Percentiles rank a stretch among this genome's conserved stretches.
phyloP scores from a whole-genome alignment of 2,329 filamentous ascomycete genomes.

The Paraphaeosphaeria minitans region DNA sequence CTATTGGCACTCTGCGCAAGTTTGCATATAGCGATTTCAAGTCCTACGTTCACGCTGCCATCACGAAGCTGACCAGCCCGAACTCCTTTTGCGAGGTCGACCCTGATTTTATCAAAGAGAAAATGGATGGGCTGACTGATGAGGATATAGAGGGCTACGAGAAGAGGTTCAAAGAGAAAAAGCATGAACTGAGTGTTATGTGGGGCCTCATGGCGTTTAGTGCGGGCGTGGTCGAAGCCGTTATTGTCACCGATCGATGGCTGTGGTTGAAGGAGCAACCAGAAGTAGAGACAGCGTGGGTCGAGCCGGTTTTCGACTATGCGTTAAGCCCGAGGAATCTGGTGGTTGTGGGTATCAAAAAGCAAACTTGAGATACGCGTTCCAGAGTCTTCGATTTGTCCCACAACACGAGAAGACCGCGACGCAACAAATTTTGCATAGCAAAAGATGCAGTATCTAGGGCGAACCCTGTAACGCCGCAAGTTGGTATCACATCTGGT shows the following conservation, averaged over 20 bases:
- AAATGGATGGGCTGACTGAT: slow-evolving; percentile 72
- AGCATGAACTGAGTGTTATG: slow-evolving; percentile 81
- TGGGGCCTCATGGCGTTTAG: slow-evolving; percentile 98
- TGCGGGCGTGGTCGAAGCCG: slow-evolving; percentile 83
- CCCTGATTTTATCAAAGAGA: slow-evolving; percentile 62
- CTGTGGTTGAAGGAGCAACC: slow-evolving; percentile 79
- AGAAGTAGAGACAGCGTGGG: slow-evolving; percentile 78
- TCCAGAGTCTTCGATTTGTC: not conserved
- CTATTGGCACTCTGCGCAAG: slow-evolving; percentile 85
- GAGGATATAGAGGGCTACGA: slow-evolving; percentile 77
- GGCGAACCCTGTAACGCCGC: not conserved
- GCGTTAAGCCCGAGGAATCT: slow-evolving; percentile 83
- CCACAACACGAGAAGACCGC: not conserved
- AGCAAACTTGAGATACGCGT: slow-evolving; percentile 26
- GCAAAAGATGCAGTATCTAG: not conserved
- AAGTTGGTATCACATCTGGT: not conserved
- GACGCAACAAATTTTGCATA: not conserved
- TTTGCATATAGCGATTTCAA: slow-evolving; percentile 75
- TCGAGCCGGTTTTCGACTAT: slow-evolving; percentile 93
- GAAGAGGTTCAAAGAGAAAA: slow-evolving; percentile 64
- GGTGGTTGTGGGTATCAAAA: slow-evolving; percentile 90
- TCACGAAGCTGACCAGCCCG: slow-evolving; percentile 67
- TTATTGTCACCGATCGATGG: slow-evolving; percentile 92
- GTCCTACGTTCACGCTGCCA: slow-evolving; percentile 79
- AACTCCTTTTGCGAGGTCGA: slow-evolving; percentile 44